A percentile compares a stretch with the other conserved stretches of the same genome.
Conservation (phyloP, 129 eudicot genomes). For the Arctium lappa region DNA sequence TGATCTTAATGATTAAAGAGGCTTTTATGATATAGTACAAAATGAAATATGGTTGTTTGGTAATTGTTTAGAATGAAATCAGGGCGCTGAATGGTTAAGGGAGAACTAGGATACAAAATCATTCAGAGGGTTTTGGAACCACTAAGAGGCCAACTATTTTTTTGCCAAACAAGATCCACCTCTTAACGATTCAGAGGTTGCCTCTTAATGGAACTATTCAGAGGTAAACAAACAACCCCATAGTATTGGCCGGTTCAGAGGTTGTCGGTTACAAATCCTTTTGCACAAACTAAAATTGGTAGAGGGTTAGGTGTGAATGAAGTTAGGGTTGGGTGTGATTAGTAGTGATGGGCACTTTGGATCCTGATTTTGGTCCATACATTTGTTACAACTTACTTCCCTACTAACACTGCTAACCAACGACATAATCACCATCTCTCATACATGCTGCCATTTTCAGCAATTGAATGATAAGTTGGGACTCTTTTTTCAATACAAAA, state of each 20-base stretch:
- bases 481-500: neutral
- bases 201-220: no score
- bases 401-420: neutral
- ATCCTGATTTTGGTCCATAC: slow-evolving; percentile 36
- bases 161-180: no score
- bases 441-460: slow-evolving; percentile 17
- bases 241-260: neutral
- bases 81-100: no score
- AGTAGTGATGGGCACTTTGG: slow-evolving; percentile 32
- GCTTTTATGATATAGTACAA: no score
- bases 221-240: no score
- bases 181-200: no score
- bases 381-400: slow-evolving; percentile 19
- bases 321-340: slow-evolving; percentile 35
- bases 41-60: no score
- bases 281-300: neutral
- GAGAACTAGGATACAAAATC: no score
- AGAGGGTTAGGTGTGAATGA: slow-evolving; percentile 38
- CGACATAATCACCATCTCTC: slow-evolving; percentile 7
- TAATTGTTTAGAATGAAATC: no score
- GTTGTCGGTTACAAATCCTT: neutral
- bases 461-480: slow-evolving; percentile 20
- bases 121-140: no score
- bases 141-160: no score
- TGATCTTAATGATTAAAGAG: no score